Conservation (phyloP, 139 green algal genomes). For the Chlamydomonas eustigma region DNA sequence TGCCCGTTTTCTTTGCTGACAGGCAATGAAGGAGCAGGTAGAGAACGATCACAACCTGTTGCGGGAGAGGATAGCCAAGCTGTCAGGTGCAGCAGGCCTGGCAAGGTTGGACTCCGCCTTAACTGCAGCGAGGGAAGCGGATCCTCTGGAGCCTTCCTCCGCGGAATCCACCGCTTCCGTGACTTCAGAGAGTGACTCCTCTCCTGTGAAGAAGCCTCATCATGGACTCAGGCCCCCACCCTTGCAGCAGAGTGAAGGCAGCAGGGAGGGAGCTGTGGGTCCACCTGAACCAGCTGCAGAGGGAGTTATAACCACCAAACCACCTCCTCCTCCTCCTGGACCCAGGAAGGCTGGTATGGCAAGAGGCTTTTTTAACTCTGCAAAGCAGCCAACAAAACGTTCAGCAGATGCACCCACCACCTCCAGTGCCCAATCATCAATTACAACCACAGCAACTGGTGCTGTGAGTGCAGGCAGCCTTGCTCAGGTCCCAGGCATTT, state of each 20-base stretch:
- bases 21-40: constrained; percentile 60
- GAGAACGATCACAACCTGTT: constrained; percentile 70
- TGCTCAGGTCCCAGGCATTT: not conserved
- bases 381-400: not conserved
- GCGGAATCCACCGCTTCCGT: not conserved
- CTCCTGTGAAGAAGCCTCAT: not conserved
- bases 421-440: not conserved
- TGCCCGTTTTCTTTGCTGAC: no score
- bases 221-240: no score
- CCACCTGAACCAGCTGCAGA: no score
- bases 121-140: constrained; percentile 32
- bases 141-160: not conserved
- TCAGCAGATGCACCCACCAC: not conserved
- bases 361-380: constrained; percentile 11
- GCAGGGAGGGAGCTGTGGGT: no score
- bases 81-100: constrained; percentile 56
- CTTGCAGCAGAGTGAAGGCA: no score
- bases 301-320: not conserved
- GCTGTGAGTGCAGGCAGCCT: no score
- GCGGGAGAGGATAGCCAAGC: constrained; percentile 52
- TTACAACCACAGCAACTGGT: no score
- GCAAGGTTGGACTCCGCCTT: constrained; percentile 72
- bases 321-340: not conserved
- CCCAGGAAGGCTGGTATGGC: not conserved
- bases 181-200: not conserved